A percentile compares a stretch with the other conserved stretches of the same genome.
phyloP scores from a whole-genome alignment of 1,139 yeast species.

The Pichia sp. region DNA sequence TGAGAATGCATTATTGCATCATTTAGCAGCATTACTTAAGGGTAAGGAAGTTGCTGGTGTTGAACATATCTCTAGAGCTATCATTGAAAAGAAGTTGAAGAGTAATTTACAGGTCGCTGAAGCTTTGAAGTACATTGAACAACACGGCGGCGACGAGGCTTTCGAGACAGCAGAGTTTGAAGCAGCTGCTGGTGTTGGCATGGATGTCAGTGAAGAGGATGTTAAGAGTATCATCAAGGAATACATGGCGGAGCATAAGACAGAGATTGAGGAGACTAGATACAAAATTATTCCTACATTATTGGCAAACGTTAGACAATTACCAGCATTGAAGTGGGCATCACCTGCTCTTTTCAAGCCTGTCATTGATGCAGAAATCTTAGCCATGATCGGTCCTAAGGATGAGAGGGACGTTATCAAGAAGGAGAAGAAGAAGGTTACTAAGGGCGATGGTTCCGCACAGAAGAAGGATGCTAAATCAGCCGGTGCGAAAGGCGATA shows the following conservation, averaged over 20 bases:
- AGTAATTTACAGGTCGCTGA: conserved; percentile 72
- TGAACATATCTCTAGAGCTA: conserved; percentile 48
- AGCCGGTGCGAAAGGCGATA: conserved; percentile 1
- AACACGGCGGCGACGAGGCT: conserved; percentile 21
- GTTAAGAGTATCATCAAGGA: conserved; percentile 50
- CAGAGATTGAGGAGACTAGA: conserved; percentile 59
- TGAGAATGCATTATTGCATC: conserved; percentile 59
- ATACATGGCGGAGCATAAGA: conserved; percentile 53
- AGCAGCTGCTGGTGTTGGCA: conserved; percentile 72
- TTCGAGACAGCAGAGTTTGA: conserved; percentile 45
- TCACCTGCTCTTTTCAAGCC: conserved; percentile 82
- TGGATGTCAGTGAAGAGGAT: conserved; percentile 58
- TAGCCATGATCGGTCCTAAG: conserved; percentile 79
- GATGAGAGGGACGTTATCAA: conserved; percentile 88
- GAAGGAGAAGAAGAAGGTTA: conserved; percentile 60
- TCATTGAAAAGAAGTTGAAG: conserved; percentile 56
- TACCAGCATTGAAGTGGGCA: conserved; percentile 86
- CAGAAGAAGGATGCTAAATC: no score
- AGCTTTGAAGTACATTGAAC: conserved; percentile 65
- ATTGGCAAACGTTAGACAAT: conserved; percentile 66
- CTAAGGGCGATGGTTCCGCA: neutral
- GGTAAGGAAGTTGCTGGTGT: conserved; percentile 38
- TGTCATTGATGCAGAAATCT: conserved; percentile 66
- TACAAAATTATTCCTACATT: conserved; percentile 71
- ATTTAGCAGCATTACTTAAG: conserved; percentile 64